These are phyloP conservation scores for Selaginella tamariscina DNA, from an alignment of 75 land plant species.

Conservation along the genomic window DNA sequence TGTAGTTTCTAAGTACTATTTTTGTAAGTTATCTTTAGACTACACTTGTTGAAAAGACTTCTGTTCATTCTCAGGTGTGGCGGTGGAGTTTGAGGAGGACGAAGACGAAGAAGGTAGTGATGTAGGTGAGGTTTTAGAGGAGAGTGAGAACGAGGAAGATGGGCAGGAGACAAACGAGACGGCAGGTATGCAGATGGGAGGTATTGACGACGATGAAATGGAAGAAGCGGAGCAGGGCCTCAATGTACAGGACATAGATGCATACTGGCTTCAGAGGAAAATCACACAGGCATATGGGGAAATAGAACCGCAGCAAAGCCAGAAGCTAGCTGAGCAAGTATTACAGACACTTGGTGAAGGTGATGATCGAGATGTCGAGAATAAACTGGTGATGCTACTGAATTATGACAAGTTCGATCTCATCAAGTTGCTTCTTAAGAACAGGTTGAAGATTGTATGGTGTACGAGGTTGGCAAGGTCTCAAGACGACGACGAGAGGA, in stretches of 20 bases:
- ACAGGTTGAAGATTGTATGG: conserved; percentile 79
- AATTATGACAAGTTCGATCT: conserved; percentile 83
- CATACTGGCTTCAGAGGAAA: conserved; percentile 97
- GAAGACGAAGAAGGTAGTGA: conserved; percentile 89
- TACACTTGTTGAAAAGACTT: no score
- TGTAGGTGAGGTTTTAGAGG: conserved; percentile 72
- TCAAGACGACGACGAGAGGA: conserved; percentile 73
- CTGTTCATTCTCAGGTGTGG: no score
- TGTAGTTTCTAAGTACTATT: no score
- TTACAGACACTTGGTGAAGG: conserved; percentile 48
- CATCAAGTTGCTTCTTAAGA: conserved; percentile 56
- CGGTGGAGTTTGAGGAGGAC: conserved; percentile 88
- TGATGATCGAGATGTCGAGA: conserved; percentile 80
- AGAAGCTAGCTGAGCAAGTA: conserved; percentile 77
- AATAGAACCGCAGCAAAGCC: conserved; percentile 82
- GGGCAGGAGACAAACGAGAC: conserved; percentile 35
- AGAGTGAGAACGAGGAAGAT: conserved; percentile 58
- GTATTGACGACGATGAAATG: conserved; percentile 73
- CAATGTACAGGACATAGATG: conserved; percentile 92
- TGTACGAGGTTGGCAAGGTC: conserved; percentile 85
- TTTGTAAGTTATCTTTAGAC: no score
- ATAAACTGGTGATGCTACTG: conserved; percentile 51
- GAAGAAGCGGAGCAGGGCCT: conserved; percentile 66
- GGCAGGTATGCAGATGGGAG: conserved; percentile 91
- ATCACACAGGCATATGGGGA: conserved; percentile 74